Percentiles rank a stretch among this genome's conserved stretches.
Evolutionary conservation across 2,329 filamentous ascomycete genomes (phyloP).

Genomic region (Aspergillus vadensis): DNA sequence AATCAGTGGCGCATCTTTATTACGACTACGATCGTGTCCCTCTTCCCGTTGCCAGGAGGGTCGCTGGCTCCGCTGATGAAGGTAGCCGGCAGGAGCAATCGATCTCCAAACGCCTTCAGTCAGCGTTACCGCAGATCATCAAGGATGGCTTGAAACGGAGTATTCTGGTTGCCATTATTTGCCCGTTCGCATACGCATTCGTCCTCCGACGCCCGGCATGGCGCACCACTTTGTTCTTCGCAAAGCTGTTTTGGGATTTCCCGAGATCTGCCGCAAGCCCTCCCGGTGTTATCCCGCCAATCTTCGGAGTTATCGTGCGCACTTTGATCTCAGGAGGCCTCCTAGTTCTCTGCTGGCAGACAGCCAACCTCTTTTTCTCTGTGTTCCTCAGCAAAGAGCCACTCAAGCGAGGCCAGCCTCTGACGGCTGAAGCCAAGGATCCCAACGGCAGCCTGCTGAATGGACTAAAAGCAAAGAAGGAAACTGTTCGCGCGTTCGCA

Average conservation of each 20-base stretch:
- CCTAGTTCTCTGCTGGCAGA: constrained; percentile 72
- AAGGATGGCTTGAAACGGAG: constrained; percentile 35
- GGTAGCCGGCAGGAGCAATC: constrained; percentile 40
- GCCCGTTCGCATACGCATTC: constrained; percentile 62
- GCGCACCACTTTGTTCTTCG: constrained; percentile 69
- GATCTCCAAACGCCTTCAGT: constrained; percentile 43
- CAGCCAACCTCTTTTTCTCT: constrained; percentile 75
- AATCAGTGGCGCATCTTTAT: constrained; percentile 70
- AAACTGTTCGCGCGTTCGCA: constrained; percentile 76
- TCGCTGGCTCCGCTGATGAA: constrained; percentile 34
- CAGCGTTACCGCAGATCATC: constrained; percentile 33
- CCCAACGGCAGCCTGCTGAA: constrained; percentile 87
- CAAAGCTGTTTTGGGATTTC: constrained; percentile 73
- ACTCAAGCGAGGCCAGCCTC: constrained; percentile 77
- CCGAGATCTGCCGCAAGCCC: constrained; percentile 67
- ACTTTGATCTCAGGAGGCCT: constrained; percentile 65
- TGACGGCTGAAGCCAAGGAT: constrained; percentile 84
- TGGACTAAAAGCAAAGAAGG: constrained; percentile 80
- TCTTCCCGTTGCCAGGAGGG: constrained; percentile 49
- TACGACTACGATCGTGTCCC: constrained; percentile 71
- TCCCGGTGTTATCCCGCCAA: constrained; percentile 58
- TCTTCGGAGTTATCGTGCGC: constrained; percentile 57
- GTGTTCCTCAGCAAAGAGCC: constrained; percentile 79
- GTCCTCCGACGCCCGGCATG: constrained; percentile 66
- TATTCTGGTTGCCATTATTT: constrained; percentile 48